Evolutionary conservation across 257 asterid species (phyloP), one percentile per base, ranked within the genome.

Genomic region (Forsythia viridissima): DNA sequence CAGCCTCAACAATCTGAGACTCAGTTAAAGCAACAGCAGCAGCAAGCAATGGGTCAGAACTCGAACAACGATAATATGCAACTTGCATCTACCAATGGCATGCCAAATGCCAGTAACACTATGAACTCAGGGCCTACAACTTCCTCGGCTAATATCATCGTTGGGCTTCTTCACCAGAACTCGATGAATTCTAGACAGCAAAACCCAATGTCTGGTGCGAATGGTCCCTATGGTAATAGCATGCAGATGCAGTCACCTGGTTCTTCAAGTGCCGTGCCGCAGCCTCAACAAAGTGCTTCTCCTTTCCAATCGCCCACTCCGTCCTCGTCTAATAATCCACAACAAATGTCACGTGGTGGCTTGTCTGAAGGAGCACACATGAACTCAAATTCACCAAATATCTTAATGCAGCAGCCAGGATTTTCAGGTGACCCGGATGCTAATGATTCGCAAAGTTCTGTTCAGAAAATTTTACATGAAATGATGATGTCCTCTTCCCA

Each of bases 391-490:
- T 89, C 98, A 59, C 90, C 97, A 6, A 89, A 86, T 81, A 80
- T 92, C 43, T 76, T 96, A 9, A 82, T 87, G 87, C 94, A 87
- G 80, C 97, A 91, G 77, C 89, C 92, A 18, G 81, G 90, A 38
- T 81, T 88, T 30, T 30, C 34, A 13, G 82, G 86, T 69, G 94
- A 90, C 8, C 75, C 89, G 6, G 97, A 90, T 79, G 92, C 89
- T 6, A 91, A 85, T 34, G 99, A 96, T 52, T 86, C 98, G 9
- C 97, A 94, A 70, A 92, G 94, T 83, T 92, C 98, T 0, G 98
- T 92, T 41, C 96, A 94, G 88, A 92, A 94, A 87, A 91, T 94
- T 75, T 84, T 94, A 81, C 93, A 90, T 2, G 92, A 91, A 69
- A 90, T 94, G 94, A 87, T 91, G 95, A 89, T 91, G 97, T 82